phyloP scores from a whole-genome alignment of 2,329 filamentous ascomycete species.

The Coniosporium tulheliwenetii region DNA sequence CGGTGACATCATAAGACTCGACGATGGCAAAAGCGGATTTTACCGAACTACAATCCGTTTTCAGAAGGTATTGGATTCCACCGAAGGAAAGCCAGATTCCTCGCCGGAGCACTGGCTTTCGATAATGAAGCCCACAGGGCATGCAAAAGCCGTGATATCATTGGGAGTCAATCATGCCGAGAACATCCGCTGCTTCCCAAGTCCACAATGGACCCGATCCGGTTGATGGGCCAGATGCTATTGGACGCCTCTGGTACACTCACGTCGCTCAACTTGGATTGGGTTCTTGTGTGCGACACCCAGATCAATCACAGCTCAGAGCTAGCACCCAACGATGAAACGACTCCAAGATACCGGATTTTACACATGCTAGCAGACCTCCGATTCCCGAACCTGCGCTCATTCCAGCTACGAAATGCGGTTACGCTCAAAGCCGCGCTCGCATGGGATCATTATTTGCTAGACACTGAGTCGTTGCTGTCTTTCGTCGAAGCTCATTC shows the following conservation, averaged over 20 bases:
- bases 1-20: constrained; percentile 7
- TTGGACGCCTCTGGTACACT: constrained; percentile 9
- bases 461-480: constrained; percentile 6
- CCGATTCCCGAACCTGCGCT: constrained; percentile 25
- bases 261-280: constrained; percentile 19
- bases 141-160: neutral
- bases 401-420: constrained; percentile 31
- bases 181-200: constrained; percentile 9
- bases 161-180: neutral
- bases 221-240: constrained; percentile 4
- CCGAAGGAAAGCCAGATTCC: neutral
- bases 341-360: no score
- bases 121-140: no score
- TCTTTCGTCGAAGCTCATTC: no score
- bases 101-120: no score
- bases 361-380: constrained; percentile 10
- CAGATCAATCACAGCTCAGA: constrained; percentile 10
- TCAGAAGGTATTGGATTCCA: constrained; percentile 1
- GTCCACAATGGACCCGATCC: constrained; percentile 3
- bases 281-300: constrained; percentile 11
- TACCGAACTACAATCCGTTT: constrained; percentile 8
- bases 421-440: constrained; percentile 20
- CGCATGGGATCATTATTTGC: constrained; percentile 19
- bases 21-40: constrained; percentile 11
- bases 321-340: neutral